These are phyloP conservation scores for Globisporangium barbulae DNA, from an alignment of 352 stramenopile species.

Conservation along the genomic window DNA sequence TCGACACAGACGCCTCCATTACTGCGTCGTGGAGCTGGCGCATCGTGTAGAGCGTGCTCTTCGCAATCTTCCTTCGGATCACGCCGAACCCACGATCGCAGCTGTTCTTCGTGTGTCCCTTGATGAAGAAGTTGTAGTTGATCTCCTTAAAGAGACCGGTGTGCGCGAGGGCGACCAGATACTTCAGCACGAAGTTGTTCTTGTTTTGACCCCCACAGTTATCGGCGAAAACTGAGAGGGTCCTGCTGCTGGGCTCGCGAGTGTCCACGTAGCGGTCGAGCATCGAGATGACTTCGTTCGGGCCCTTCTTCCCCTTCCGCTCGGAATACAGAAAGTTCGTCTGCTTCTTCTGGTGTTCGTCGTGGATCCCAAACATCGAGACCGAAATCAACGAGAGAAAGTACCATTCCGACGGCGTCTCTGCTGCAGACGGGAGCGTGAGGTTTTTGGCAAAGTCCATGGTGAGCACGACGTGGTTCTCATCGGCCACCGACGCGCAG, in stretches of 20 bases:
- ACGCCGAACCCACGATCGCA: not conserved
- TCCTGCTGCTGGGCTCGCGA: constrained; percentile 1
- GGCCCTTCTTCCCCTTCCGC: constrained; percentile 11
- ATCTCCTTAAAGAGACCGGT: constrained; percentile 2
- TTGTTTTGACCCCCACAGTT: constrained; percentile 19
- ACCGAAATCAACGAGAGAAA: constrained; percentile 17
- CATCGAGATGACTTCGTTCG: constrained; percentile 21
- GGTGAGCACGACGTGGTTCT: constrained; percentile 10
- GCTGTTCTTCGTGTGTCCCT: not conserved
- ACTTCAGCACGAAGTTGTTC: constrained; percentile 20
- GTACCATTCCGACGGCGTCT: constrained; percentile 17
- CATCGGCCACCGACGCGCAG: not conserved
- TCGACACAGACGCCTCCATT: too few species aligned
- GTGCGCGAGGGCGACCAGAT: constrained; percentile 11
- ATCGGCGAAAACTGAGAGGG: constrained; percentile 11
- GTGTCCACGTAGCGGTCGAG: constrained; percentile 8
- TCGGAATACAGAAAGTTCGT: constrained; percentile 17
- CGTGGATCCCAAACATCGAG: constrained; percentile 18
- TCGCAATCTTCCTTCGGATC: not conserved
- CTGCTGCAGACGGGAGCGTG: not conserved
- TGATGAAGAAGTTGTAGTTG: not conserved
- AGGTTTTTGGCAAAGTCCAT: constrained; percentile 20
- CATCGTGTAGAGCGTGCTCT: not conserved
- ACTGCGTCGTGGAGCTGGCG: too few species aligned
- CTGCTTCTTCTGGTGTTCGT: constrained; percentile 3